phyloP scores from a whole-genome alignment of 768 basidiomycete genomes.

The Tylopilus sp. region DNA sequence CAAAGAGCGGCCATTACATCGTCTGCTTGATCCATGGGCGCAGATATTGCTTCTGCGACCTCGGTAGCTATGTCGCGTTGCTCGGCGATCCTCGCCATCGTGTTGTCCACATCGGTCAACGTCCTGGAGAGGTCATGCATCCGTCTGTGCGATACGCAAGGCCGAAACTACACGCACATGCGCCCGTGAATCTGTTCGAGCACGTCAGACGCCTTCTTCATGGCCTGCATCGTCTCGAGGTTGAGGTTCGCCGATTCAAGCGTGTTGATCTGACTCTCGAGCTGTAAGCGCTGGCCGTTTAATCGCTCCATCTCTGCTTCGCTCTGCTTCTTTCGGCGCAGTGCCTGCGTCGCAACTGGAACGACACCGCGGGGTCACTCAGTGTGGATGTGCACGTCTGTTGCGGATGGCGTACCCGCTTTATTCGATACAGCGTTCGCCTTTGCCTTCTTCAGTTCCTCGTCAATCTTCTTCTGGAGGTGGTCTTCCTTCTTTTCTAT shows the following conservation, averaged over 20 bases:
- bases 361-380: slow-evolving; percentile 9
- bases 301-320: slow-evolving; percentile 86
- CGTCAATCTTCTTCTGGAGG: slow-evolving; percentile 94
- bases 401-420: slow-evolving; percentile 55
- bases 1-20: slow-evolving; percentile 49
- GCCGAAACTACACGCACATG: slow-evolving; percentile 57
- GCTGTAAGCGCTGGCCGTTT: slow-evolving; percentile 80
- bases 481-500: slow-evolving; percentile 99
- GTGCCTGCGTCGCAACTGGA: slow-evolving; percentile 83
- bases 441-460: slow-evolving; percentile 88
- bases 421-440: slow-evolving; percentile 94
- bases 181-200: slow-evolving; percentile 86
- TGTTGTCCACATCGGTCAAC: slow-evolving; percentile 84
- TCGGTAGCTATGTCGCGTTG: slow-evolving; percentile 92
- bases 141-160: not conserved
- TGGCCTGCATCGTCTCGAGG: slow-evolving; percentile 93
- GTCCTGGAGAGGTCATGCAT: slow-evolving; percentile 44
- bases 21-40: slow-evolving; percentile 64
- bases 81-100: slow-evolving; percentile 84
- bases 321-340: slow-evolving; percentile 89
- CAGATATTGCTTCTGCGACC: slow-evolving; percentile 84
- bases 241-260: slow-evolving; percentile 97
- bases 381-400: not conserved
- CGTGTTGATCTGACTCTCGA: slow-evolving; percentile 96
- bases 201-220: slow-evolving; percentile 93